These are phyloP conservation scores for Globisporangium nodosum DNA, from an alignment of 352 stramenopile genomes.

Conservation along the genomic window DNA sequence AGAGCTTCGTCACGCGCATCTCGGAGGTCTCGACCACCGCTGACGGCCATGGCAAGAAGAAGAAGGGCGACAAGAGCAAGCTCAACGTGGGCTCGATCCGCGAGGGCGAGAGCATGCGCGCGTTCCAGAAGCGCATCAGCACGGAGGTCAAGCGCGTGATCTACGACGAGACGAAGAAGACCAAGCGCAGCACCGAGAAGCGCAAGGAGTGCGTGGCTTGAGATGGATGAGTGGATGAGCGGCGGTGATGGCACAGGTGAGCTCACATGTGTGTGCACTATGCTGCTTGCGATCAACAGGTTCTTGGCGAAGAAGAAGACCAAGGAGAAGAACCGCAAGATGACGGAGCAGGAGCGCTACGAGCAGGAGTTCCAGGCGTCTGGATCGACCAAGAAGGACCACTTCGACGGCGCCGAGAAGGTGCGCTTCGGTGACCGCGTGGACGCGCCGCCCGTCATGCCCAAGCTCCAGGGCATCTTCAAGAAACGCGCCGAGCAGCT, in stretches of 20 bases:
- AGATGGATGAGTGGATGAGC: no score
- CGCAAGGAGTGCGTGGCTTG: slow-evolving; percentile 41
- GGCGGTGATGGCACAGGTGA: no score
- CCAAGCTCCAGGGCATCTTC: slow-evolving; percentile 77
- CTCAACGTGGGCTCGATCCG: slow-evolving; percentile 54
- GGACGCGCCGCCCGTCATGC: slow-evolving; percentile 76
- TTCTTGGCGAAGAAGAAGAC: slow-evolving; percentile 77
- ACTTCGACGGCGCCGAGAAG: slow-evolving; percentile 52
- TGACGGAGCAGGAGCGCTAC: slow-evolving; percentile 80
- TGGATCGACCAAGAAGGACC: slow-evolving; percentile 64
- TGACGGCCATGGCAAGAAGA: slow-evolving; percentile 15
- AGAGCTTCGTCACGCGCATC: slow-evolving; percentile 55
- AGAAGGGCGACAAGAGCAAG: slow-evolving; percentile 32
- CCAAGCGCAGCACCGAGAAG: slow-evolving; percentile 63
- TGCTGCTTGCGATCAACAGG: slow-evolving; percentile 12
- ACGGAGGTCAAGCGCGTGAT: slow-evolving; percentile 80
- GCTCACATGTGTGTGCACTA: background rate
- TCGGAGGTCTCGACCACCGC: slow-evolving; percentile 25
- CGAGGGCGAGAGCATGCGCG: slow-evolving; percentile 70
- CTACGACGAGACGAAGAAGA: slow-evolving; percentile 80
- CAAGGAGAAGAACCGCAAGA: slow-evolving; percentile 62
- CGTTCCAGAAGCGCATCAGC: slow-evolving; percentile 83
- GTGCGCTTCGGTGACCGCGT: slow-evolving; percentile 75
- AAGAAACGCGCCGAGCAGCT: slow-evolving; percentile 66
- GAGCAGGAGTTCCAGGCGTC: slow-evolving; percentile 70